Percentiles rank a stretch among this genome's conserved stretches.
phyloP scores from a whole-genome alignment of 495 filamentous ascomycete species.

The Neurospora hispaniola region DNA sequence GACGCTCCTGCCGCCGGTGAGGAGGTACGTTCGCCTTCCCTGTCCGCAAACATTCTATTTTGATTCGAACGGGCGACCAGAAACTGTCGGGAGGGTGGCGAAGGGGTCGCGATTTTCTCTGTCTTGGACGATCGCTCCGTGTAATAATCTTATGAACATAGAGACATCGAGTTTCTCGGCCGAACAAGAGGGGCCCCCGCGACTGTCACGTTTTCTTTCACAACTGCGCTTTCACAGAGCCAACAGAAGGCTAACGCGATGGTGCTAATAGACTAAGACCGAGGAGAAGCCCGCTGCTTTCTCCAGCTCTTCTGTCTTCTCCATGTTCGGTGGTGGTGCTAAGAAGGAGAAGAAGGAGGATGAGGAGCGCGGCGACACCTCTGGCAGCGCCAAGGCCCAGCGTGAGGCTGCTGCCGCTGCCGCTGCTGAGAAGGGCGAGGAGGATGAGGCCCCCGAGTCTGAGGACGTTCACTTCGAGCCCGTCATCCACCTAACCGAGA shows the following conservation, averaged over 20 bases:
- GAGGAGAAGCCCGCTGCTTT: slow-evolving; percentile 21
- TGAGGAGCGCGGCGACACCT: slow-evolving; percentile 63
- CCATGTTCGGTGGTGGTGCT: slow-evolving; percentile 95
- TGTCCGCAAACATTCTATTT: not conserved
- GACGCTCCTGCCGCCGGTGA: slow-evolving; percentile 39
- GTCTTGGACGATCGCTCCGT: not conserved
- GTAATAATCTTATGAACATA: not conserved
- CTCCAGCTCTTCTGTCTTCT: slow-evolving; percentile 57
- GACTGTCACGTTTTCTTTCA: not conserved
- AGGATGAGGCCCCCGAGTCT: slow-evolving; percentile 69
- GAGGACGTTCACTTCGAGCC: slow-evolving; percentile 96
- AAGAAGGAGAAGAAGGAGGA: slow-evolving; percentile 71
- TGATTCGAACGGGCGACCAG: not conserved
- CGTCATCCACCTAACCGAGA: slow-evolving; percentile 86
- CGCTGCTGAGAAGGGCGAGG: slow-evolving; percentile 30
- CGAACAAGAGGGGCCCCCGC: not conserved
- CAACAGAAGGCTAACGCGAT: not conserved
- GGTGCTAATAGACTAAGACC: not conserved
- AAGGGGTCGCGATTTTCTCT: not conserved
- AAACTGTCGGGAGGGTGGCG: not conserved
- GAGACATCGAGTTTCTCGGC: not conserved
- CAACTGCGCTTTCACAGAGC: not conserved
- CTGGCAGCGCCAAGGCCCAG: slow-evolving; percentile 76
- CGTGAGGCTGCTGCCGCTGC: slow-evolving; percentile 55
- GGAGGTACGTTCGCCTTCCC: slow-evolving; percentile 24